Evolutionary conservation across 1,284 basidiomycete species (phyloP), one percentile per base, ranked within the genome.

Genomic region (Trichosporon inkin): DNA sequence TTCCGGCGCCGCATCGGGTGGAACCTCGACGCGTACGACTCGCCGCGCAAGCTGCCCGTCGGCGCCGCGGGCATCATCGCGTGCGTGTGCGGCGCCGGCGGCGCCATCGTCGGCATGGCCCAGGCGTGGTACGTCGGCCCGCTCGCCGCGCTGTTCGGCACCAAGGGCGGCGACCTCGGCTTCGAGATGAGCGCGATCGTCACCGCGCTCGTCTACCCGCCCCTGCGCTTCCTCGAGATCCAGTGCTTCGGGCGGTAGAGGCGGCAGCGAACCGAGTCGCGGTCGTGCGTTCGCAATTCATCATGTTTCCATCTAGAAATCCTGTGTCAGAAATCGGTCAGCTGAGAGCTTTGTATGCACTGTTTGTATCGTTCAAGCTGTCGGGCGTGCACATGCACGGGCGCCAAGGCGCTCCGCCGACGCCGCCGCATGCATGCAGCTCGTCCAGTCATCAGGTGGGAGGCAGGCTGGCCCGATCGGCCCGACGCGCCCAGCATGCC

Each of bases 41-140:
- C 82, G 13, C 78, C 71, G 66, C 47, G 24, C 8, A 79, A 79
- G 52, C 80, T 87, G 11, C 86, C 86, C 0, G 64, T 83, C 0
- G 86, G 86, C 2, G 54, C 81, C 0, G 85, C 86, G 0, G 85
- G 83, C 13, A 71, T 84, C 3, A 67, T 81, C 19, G 81, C 83
- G 0, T 81, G 79, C 41, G 80, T 75, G 63, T 82, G 76, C 55
- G 82, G 83, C 2, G 79, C 81, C 8, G 80, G 73, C 0, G 80
- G 81, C 2, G 83, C 83, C 0, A 80, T 69, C 10, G 65, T 71
- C 14, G 28, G 39, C 11, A 71, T 71, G 70, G 68, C 68, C 11
- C 68, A 70, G 60, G 58, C 58, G 34, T 84, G 83, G 82, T 84
- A 83, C 62, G 81, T 80, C 3, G 84, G 84, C 0, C 83, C 83